These are phyloP conservation scores for Plasmodium ovale DNA, from an alignment of 169 alveolate genomes.

Conservation along the genomic window DNA sequence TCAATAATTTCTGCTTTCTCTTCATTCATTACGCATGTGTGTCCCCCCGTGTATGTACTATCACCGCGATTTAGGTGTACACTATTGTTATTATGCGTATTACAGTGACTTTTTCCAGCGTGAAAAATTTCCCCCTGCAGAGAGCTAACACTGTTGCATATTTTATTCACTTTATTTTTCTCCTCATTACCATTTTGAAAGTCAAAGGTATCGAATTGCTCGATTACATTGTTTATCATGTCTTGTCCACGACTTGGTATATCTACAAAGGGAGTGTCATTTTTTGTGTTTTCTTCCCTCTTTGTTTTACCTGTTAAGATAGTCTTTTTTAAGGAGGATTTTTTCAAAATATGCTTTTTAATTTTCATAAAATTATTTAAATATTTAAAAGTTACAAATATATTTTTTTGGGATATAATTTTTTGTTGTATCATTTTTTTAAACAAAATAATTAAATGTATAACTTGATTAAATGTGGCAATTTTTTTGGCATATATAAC, in stretches of 20 bases:
- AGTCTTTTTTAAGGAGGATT: neutral
- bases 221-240: constrained; percentile 24
- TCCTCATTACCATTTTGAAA: neutral
- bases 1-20: neutral
- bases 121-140: neutral
- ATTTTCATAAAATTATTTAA: constrained; percentile 53
- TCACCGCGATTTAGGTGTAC: neutral
- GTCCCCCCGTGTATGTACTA: neutral
- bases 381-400: constrained; percentile 34
- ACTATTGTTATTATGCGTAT: neutral
- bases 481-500: constrained; percentile 70
- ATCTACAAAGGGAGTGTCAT: neutral
- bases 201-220: constrained; percentile 8
- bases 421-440: constrained; percentile 64
- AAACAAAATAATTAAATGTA: constrained; percentile 40
- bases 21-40: neutral
- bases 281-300: neutral
- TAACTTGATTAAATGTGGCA: constrained; percentile 60
- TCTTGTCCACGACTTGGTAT: neutral
- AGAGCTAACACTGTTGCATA: neutral
- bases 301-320: neutral
- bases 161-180: constrained; percentile 6
- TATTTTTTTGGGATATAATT: constrained; percentile 70
- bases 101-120: neutral
- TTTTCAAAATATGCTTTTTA: constrained; percentile 1